Percentiles rank a stretch among this genome's conserved stretches.
Conservation (phyloP, 306 rosid species). For the Fragaria vesca region DNA sequence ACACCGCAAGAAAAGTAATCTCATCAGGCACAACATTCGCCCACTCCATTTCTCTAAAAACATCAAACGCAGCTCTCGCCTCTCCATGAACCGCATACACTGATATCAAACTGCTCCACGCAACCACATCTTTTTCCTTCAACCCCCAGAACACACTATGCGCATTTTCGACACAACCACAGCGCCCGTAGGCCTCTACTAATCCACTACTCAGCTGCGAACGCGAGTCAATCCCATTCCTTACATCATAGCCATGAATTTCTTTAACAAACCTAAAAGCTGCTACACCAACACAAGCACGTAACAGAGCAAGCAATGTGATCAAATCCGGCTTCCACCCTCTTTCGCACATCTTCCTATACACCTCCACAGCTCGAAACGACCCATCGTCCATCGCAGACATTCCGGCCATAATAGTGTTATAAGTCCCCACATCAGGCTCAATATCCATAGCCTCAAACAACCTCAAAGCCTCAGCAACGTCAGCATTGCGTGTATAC, state of each 20-base stretch:
- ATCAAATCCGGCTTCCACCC: conserved; percentile 49
- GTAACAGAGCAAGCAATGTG: conserved; percentile 65
- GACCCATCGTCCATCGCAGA: conserved; percentile 37
- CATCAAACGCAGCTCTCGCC: conserved; percentile 54
- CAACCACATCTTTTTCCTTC: conserved; percentile 62
- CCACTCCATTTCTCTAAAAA: conserved; percentile 52
- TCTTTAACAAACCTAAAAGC: conserved; percentile 62
- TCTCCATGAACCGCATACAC: conserved; percentile 70
- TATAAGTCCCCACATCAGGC: conserved; percentile 56
- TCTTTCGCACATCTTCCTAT: conserved; percentile 38
- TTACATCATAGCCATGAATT: conserved; percentile 60
- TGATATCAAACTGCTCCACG: conserved; percentile 77
- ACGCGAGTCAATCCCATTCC: conserved; percentile 44
- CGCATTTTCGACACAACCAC: conserved; percentile 51
- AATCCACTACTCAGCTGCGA: conserved; percentile 61
- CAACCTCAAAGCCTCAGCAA: conserved; percentile 39
- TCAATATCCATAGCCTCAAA: conserved; percentile 48
- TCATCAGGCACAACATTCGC: conserved; percentile 59
- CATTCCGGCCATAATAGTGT: conserved; percentile 54
- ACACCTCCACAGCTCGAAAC: conserved; percentile 46
- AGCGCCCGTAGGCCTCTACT: conserved; percentile 74
- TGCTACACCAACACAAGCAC: conserved; percentile 48
- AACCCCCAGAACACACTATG: conserved; percentile 36
- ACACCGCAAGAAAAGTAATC: conserved; percentile 59
- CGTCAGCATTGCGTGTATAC: conserved; percentile 31